Base-by-base conservation (phyloP, 2,329 filamentous ascomycete species). In the Polytolypa hystricis region DNA sequence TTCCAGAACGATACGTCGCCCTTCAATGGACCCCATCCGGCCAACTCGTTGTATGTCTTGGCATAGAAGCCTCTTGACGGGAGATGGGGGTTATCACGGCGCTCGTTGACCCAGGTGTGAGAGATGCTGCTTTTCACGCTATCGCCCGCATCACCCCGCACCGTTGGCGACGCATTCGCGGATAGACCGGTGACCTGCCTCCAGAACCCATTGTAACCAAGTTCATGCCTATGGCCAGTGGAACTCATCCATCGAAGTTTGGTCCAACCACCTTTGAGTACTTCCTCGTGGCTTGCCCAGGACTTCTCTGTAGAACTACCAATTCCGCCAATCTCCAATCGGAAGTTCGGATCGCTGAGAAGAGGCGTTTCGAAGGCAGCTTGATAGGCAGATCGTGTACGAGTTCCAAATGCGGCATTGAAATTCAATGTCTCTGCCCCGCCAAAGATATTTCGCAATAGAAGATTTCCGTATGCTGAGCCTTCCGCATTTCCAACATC, bases 1-100 rank as follows among this genome's bases (percentile, higher is more conserved):
- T 94, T 98, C 58, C 77, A 84, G 59, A 95, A 96, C n/a, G 82
- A 79, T 1, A 94, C 86, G 50, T 96, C 91, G 26, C 91, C 91
- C 43, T 74, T 75, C 12, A 98, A 65, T 0, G 81, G 78, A 0
- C 89, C 86, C 59, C 81, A 77, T 8, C 91, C 89, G 2, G 91
- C 89, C n/a, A 96, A 58, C 54, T 96, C 89, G 18, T 81, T 74
- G 16, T 77, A 67, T 1, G 81, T 77, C 55, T 85, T 86, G 18
- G 89, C 51, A 47, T 93, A 73, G 57, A 89, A 91, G 19, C 91
- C 91, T 39, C 71, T 70, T 40, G 81, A 81, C 0, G 91, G 87
- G 5, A 98, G 71, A 55, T 93, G 77, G 1, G 86, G 79, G 54
- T 85, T 81, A 54, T 96, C 84, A 47, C 91, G 76, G 46, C 75